phyloP scores from a whole-genome alignment of 2,329 filamentous ascomycete species.

The Exserohilum turcica region DNA sequence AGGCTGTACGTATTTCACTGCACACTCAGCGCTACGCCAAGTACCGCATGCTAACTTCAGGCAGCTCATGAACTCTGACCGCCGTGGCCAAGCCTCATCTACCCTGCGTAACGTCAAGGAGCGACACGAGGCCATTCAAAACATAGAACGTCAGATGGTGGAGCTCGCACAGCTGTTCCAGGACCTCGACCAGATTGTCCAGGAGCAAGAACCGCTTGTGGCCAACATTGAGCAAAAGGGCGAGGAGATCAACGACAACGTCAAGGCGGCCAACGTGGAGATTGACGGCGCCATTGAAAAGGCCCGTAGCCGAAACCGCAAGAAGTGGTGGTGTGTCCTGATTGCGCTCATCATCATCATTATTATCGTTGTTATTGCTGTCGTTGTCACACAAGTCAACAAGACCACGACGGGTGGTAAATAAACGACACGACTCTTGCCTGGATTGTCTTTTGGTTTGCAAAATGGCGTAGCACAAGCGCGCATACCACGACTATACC shows the following conservation, averaged over 20 bases:
- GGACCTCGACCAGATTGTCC: conserved; percentile 82
- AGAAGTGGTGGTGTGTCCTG: conserved; percentile 96
- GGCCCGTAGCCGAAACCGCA: conserved; percentile 70
- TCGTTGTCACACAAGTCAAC: conserved; percentile 41
- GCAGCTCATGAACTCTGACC: conserved; percentile 76
- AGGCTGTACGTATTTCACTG: conserved; percentile 60
- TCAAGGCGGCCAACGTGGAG: conserved; percentile 83
- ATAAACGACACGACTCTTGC: not conserved
- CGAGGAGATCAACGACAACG: conserved; percentile 82
- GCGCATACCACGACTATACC: not conserved
- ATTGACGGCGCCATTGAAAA: conserved; percentile 81
- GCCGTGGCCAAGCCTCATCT: conserved; percentile 78
- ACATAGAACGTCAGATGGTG: conserved; percentile 89
- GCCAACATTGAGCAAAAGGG: conserved; percentile 83
- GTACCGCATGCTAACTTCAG: conserved; percentile 17
- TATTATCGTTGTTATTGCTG: conserved; percentile 48
- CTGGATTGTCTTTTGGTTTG: not conserved
- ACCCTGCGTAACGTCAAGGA: conserved; percentile 80
- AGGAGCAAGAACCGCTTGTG: conserved; percentile 83
- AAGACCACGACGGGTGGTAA: conserved; percentile 17
- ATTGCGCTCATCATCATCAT: conserved; percentile 59
- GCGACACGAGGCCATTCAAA: conserved; percentile 84
- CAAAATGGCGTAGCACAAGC: not conserved
- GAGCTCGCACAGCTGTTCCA: conserved; percentile 87
- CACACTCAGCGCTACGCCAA: not conserved